phyloP scores from a whole-genome alignment of 1,284 basidiomycete species.

The Ustilago lituana region DNA sequence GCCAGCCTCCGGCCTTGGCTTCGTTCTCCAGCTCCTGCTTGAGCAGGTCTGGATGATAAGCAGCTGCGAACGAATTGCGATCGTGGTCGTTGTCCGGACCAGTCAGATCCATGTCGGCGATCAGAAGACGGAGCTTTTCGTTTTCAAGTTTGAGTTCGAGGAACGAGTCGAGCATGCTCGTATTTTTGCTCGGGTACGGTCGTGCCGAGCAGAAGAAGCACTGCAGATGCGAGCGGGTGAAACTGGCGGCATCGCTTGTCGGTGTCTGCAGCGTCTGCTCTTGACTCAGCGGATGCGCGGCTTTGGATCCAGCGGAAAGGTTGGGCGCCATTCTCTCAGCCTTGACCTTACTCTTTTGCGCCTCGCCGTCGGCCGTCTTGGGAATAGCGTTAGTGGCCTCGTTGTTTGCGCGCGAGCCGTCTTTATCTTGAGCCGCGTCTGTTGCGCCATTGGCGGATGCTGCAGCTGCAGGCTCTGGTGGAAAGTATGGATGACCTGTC shows the following conservation, averaged over 20 bases:
- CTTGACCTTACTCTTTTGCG: conserved; percentile 26
- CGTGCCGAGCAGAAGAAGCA: conserved; percentile 61
- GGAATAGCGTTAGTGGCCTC: conserved; percentile 3
- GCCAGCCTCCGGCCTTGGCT: conserved; percentile 16
- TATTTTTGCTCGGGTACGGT: conserved; percentile 59
- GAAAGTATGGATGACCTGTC: conserved; percentile 58
- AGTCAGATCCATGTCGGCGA: conserved; percentile 46
- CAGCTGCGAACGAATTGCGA: conserved; percentile 25
- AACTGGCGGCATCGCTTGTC: conserved; percentile 34
- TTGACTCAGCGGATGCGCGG: conserved; percentile 37
- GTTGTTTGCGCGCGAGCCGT: conserved; percentile 3
- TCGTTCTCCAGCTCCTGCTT: conserved; percentile 50
- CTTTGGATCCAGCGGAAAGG: conserved; percentile 22
- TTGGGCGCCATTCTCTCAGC: conserved; percentile 28
- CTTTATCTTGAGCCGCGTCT: conserved; percentile 14
- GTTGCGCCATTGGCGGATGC: conserved; percentile 2
- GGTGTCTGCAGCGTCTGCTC: conserved; percentile 40
- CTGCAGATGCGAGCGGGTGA: conserved; percentile 31
- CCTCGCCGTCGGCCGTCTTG: conserved; percentile 9
- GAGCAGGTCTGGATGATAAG: conserved; percentile 45
- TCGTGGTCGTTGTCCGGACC: conserved; percentile 34
- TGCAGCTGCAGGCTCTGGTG: conserved; percentile 26
- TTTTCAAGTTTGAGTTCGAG: conserved; percentile 65
- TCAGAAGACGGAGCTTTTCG: conserved; percentile 52
- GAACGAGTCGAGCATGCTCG: conserved; percentile 62